Conservation (phyloP, 129 eudicot genomes). For the sunflower (Helianthus annuus) region HanXRQr2.0-SUNRISE NC_035446.2:127964403-127964902, state of each 20-base stretch:
- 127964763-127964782: not conserved
- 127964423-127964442: constrained; percentile 58
- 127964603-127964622: constrained; percentile 20
- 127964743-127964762: constrained; percentile 21
- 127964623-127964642: constrained; percentile 9
- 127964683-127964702: constrained; percentile 29
- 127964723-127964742: constrained; percentile 1
- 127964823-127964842: no score
- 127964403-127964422: constrained; percentile 52
- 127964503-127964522: constrained; percentile 53
- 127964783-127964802: no score
- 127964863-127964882: no score
- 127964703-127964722: constrained; percentile 13
- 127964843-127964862: no score
- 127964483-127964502: constrained; percentile 47
- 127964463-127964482: constrained; percentile 56
- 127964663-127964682: constrained; percentile 19
- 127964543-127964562: constrained; percentile 60
- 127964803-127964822: no score
- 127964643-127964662: constrained; percentile 9
- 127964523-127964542: constrained; percentile 48
- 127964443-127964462: constrained; percentile 23
- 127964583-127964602: constrained; percentile 37
- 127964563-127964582: constrained; percentile 41
- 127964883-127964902: no score